Conservation (phyloP, 148 eudicot species). For the Hydrangea macrophylla region DNA sequence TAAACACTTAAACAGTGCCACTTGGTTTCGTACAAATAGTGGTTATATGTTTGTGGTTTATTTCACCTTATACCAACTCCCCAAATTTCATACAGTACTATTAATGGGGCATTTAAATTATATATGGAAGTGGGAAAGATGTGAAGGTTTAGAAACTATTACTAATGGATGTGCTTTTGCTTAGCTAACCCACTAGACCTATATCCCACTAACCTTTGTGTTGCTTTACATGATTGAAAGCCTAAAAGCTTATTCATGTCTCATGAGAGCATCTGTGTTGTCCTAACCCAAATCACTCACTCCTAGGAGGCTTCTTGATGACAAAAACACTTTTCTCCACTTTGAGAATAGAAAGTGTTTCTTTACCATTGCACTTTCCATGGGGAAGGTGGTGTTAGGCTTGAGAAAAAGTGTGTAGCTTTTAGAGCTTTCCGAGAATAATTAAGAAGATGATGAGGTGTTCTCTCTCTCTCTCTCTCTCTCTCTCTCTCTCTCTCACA, state of each 20-base stretch:
- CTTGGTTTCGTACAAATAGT: too few species aligned
- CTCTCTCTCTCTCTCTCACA: too few species aligned
- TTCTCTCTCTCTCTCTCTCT: background rate
- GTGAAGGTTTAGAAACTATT: too few species aligned
- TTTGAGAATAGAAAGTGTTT: background rate
- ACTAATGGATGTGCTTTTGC: background rate
- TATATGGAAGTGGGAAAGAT: background rate
- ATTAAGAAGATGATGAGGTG: background rate
- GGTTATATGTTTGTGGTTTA: too few species aligned
- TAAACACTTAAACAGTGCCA: too few species aligned
- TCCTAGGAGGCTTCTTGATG: slow-evolving; percentile 2
- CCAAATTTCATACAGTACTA: too few species aligned
- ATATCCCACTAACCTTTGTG: background rate
- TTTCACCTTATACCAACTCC: too few species aligned
- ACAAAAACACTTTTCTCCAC: background rate
- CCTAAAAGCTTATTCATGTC: background rate
- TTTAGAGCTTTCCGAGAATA: background rate
- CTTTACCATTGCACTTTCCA: slow-evolving; percentile 1
- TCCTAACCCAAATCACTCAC: background rate
- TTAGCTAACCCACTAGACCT: background rate
- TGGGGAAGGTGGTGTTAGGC: background rate
- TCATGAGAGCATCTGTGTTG: background rate
- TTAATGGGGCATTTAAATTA: too few species aligned
- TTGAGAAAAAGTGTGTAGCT: background rate
- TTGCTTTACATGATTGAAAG: background rate